Base-by-base conservation (phyloP, 2,329 filamentous ascomycete genomes). In the Cucurbitaria berberidis region DNA sequence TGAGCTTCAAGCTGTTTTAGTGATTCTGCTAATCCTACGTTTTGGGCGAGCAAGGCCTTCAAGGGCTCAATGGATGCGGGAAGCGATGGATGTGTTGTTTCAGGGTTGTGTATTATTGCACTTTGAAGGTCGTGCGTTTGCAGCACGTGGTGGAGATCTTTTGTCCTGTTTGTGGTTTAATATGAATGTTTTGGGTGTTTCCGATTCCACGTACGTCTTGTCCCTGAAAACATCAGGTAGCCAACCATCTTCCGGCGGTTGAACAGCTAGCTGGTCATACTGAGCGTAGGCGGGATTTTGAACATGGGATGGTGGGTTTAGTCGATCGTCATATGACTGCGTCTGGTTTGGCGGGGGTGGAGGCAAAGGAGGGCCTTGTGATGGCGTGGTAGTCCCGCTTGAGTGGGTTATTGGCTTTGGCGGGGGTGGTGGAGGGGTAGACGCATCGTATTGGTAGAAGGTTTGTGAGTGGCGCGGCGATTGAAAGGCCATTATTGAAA, bases 221-320 rank as follows among this genome's bases (percentile, higher is more conserved):
- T 95, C 89, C 68, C 89, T 84, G 2, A 97, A 78, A 11, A 86
- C 78, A 55, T 85, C 83, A 1, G 92, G 92, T 2, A 96, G 81
- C 92, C 92, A 96, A 58, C 87, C 84, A 46, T 89, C 86, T 39
- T 77, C 75, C n/a, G 76, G 75, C 48, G 67, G 67, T 49, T 63
- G 64, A 22, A 68, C 51, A 43, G 57, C 45, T 15, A 51, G 48
- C 18, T 64, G 64, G 18, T 62, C 56, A 8, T 60, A 53, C 21
- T 53, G 58, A 47, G 53, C 44, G 30, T 68, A 63, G 9, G 63
- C 18, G 5, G 57, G 45, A 24, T 57, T 58, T 39, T 66, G 61
- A 32, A 60, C 29, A 43, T 64, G 64, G 38, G 45, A 50, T 39
- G 63, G 56, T 13, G 57, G 39, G 22, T 59, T 44, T 41, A 63